Evolutionary conservation across 202 grass and related monocot species (phyloP).

Genomic region (Musa balbisiana): DNA sequence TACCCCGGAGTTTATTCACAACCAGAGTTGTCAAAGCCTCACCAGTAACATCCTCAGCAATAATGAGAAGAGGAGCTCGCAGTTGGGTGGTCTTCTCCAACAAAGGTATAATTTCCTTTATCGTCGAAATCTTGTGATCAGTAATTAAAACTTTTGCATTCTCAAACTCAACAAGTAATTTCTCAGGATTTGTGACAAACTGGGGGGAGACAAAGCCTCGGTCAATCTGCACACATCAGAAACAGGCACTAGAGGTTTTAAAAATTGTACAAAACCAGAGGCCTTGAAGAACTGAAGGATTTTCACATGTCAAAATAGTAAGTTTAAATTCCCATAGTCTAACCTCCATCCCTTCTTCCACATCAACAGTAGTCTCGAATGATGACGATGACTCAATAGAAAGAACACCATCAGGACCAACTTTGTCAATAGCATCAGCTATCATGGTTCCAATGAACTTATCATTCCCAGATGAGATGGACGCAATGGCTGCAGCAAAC

Average conservation of each 20-base stretch:
- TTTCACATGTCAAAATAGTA: background rate
- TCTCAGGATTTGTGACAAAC: slow-evolving; percentile 94
- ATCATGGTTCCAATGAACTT: slow-evolving; percentile 85
- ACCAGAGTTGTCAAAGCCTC: slow-evolving; percentile 95
- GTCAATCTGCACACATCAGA: slow-evolving; percentile 47
- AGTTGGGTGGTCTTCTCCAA: slow-evolving; percentile 88
- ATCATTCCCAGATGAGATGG: slow-evolving; percentile 94
- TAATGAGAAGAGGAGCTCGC: slow-evolving; percentile 84
- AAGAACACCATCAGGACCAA: slow-evolving; percentile 96
- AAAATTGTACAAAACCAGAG: background rate
- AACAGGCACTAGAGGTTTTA: slow-evolving; percentile 13
- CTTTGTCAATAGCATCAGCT: slow-evolving; percentile 90
- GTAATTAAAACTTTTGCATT: slow-evolving; percentile 79
- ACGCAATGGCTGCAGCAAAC: slow-evolving; percentile 54
- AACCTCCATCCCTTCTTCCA: slow-evolving; percentile 99
- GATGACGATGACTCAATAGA: slow-evolving; percentile 91
- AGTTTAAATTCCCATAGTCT: background rate
- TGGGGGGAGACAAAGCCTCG: slow-evolving; percentile 93
- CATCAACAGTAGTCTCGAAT: slow-evolving; percentile 88
- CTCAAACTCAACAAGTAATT: slow-evolving; percentile 89
- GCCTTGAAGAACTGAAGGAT: no score
- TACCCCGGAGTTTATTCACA: slow-evolving; percentile 88
- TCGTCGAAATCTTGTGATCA: slow-evolving; percentile 94
- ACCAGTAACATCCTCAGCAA: slow-evolving; percentile 80
- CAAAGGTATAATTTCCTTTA: slow-evolving; percentile 87